Conservation (phyloP, 2,329 filamentous ascomycete genomes). For the Curvularia sp. region DNA sequence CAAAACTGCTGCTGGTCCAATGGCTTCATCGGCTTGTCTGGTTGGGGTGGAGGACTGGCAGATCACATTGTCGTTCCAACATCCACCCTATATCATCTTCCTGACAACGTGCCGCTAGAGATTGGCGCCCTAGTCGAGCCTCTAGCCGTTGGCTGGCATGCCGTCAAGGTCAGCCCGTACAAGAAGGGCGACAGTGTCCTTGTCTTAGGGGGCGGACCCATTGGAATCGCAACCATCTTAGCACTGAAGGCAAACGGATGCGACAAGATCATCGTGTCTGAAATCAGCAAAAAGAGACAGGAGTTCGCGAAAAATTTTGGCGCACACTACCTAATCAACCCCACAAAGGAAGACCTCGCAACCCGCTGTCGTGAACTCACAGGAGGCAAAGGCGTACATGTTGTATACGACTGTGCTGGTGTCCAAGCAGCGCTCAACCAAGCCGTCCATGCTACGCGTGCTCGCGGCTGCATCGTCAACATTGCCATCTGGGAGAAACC, state of each 20-base stretch:
- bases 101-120: slow-evolving; percentile 60
- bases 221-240: slow-evolving; percentile 54
- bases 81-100: slow-evolving; percentile 56
- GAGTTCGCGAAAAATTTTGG: slow-evolving; percentile 60
- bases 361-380: slow-evolving; percentile 53
- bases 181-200: slow-evolving; percentile 56
- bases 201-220: slow-evolving; percentile 61
- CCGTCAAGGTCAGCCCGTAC: slow-evolving; percentile 59
- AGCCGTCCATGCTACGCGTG: slow-evolving; percentile 58
- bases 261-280: slow-evolving; percentile 60
- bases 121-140: slow-evolving; percentile 62
- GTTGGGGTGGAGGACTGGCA: slow-evolving; percentile 61
- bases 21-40: slow-evolving; percentile 61
- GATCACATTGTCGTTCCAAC: slow-evolving; percentile 60
- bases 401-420: slow-evolving; percentile 62
- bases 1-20: slow-evolving; percentile 64
- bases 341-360: slow-evolving; percentile 57
- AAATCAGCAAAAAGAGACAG: slow-evolving; percentile 57
- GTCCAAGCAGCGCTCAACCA: slow-evolving; percentile 60
- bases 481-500: slow-evolving; percentile 64
- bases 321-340: slow-evolving; percentile 60
- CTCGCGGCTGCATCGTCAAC: slow-evolving; percentile 61
- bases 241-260: slow-evolving; percentile 43
- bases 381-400: slow-evolving; percentile 56
- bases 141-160: slow-evolving; percentile 63